A percentile compares a stretch with the other conserved stretches of the same genome.
These are phyloP conservation scores for Diospyros lotus DNA, from an alignment of 148 eudicot species.

Conservation along the genomic window DNA sequence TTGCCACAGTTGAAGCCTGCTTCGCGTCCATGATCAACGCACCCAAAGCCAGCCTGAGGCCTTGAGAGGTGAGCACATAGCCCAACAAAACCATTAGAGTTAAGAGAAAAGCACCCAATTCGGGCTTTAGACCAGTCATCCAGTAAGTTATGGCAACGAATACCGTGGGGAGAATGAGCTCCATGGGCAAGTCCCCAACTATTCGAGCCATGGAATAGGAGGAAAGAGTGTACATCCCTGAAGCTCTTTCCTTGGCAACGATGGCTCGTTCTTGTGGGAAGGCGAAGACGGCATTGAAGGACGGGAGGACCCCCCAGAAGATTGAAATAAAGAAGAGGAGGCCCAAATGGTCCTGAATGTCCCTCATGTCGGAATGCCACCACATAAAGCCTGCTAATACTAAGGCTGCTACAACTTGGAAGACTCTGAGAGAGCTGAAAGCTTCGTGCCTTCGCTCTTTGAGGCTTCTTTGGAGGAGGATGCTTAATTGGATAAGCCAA, in stretches of 20 bases:
- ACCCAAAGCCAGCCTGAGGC: constrained; percentile 79
- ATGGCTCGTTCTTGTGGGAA: constrained; percentile 91
- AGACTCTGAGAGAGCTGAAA: constrained; percentile 73
- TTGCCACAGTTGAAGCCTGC: constrained; percentile 75
- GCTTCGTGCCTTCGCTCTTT: constrained; percentile 85
- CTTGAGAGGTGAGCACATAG: constrained; percentile 79
- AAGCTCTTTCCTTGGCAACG: constrained; percentile 66
- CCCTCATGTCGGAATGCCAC: constrained; percentile 71
- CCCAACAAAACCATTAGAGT: constrained; percentile 53
- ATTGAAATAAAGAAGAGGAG: constrained; percentile 77
- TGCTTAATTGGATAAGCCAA: constrained; percentile 64
- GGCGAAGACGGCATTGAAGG: constrained; percentile 82
- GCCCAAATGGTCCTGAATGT: constrained; percentile 76
- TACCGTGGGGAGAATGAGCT: constrained; percentile 69
- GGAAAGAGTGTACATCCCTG: constrained; percentile 80
- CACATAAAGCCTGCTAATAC: constrained; percentile 76
- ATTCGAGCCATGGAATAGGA: constrained; percentile 85
- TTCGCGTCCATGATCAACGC: constrained; percentile 94
- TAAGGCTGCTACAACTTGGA: constrained; percentile 73
- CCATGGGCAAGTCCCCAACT: constrained; percentile 87
- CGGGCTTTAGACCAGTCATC: constrained; percentile 73
- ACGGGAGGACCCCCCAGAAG: constrained; percentile 94
- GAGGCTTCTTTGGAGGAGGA: constrained; percentile 74
- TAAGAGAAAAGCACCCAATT: constrained; percentile 42
- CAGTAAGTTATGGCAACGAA: constrained; percentile 65